Evolutionary conservation across 257 asterid genomes (phyloP).

Genomic region (Capsicum baccatum): DNA sequence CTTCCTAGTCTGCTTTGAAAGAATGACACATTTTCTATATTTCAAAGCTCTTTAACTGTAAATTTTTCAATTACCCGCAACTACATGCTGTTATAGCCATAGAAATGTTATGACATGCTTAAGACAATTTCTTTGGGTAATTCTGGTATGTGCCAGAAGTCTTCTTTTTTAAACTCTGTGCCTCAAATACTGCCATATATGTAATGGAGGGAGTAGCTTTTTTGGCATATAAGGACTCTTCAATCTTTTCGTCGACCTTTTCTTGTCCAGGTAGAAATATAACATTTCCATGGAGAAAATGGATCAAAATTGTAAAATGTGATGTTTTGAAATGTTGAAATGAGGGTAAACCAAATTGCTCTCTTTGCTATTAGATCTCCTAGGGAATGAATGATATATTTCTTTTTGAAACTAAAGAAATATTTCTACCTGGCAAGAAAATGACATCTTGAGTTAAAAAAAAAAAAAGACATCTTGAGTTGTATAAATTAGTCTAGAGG

Average conservation of each 20-base stretch:
- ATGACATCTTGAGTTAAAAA: too few species aligned
- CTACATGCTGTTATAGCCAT: neutral
- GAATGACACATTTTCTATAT: neutral
- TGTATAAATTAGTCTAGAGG: too few species aligned
- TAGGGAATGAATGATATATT: neutral
- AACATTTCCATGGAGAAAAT: neutral
- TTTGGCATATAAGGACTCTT: conserved; percentile 11
- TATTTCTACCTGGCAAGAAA: too few species aligned
- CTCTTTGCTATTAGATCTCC: neutral
- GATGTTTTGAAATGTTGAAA: neutral
- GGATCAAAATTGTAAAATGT: neutral
- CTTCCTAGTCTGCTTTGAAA: neutral
- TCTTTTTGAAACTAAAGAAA: too few species aligned
- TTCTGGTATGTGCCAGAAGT: neutral
- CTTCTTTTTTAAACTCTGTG: neutral
- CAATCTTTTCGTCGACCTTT: neutral
- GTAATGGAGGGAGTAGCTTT: neutral
- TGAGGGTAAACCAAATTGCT: neutral
- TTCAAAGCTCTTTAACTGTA: neutral
- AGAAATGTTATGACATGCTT: neutral
- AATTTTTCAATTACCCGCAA: neutral
- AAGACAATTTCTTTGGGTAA: neutral
- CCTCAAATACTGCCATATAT: neutral
- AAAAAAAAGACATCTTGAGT: too few species aligned
- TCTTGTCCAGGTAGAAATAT: neutral